Evolutionary conservation across 371 early-diverging fungal species (phyloP).

Genomic region (Mortierella sp.): DNA sequence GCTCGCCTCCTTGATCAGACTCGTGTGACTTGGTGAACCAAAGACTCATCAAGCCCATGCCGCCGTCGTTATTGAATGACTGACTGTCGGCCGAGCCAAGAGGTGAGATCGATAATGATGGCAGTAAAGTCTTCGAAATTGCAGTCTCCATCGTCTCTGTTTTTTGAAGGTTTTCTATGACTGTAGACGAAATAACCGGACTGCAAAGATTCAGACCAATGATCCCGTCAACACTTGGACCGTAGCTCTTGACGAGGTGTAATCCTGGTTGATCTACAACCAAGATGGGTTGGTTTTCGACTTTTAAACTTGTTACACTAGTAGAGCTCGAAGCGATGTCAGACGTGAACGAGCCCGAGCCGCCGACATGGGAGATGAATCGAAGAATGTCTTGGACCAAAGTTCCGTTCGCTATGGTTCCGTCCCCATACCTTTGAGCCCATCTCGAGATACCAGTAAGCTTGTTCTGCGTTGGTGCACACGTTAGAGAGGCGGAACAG

Average conservation of each 20-base stretch:
- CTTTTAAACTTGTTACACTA: not conserved
- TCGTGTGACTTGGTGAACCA: slow-evolving; percentile 29
- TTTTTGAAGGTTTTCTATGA: slow-evolving; percentile 39
- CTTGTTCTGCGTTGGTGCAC: slow-evolving; percentile 4
- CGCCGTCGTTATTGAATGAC: not conserved
- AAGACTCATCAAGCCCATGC: slow-evolving; percentile 43
- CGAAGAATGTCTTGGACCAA: slow-evolving; percentile 38
- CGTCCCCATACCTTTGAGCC: slow-evolving; percentile 40
- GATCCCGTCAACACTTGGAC: slow-evolving; percentile 37
- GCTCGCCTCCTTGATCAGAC: slow-evolving; percentile 33
- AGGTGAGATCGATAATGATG: not conserved
- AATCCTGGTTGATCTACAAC: slow-evolving; percentile 43
- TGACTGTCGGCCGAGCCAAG: not conserved
- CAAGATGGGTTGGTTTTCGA: slow-evolving; percentile 26
- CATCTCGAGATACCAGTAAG: slow-evolving; percentile 14
- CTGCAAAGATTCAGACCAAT: slow-evolving; percentile 35
- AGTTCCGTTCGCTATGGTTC: slow-evolving; percentile 37
- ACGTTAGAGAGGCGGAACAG: slow-evolving; percentile 17
- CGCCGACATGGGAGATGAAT: slow-evolving; percentile 13
- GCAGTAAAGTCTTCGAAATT: not conserved
- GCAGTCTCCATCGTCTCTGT: not conserved
- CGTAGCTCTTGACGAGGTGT: slow-evolving; percentile 34
- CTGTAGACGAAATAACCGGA: slow-evolving; percentile 17
- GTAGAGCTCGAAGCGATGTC: not conserved
- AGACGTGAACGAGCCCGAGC: not conserved